Conservation (phyloP, 2,329 filamentous ascomycete species). For the Colletotrichum sp. region DNA sequence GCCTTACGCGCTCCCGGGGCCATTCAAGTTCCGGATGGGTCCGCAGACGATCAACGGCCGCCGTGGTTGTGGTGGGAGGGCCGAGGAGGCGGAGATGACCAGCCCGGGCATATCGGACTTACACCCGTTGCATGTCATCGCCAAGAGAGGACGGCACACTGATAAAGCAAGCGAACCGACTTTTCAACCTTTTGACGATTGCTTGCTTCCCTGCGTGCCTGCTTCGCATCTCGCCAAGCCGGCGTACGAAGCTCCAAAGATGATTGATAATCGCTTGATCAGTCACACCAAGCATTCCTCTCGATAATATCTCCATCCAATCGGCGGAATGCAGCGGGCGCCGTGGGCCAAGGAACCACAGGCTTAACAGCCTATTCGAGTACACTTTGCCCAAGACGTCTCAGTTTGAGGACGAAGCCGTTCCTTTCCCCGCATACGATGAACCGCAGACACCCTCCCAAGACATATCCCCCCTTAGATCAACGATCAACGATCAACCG, state of each 20-base stretch:
- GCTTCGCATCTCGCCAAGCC: not conserved
- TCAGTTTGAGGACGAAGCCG: not conserved
- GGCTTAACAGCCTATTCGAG: not conserved
- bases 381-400: not conserved
- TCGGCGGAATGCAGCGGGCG: not conserved
- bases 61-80: not conserved
- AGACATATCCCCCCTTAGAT: not conserved
- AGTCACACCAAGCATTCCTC: not conserved
- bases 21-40: not conserved
- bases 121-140: not conserved
- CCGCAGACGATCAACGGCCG: not conserved
- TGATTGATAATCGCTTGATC: conserved; percentile 10
- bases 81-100: not conserved
- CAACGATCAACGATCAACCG: not conserved
- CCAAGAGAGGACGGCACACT: not conserved
- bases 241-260: not conserved
- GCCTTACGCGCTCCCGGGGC: not conserved
- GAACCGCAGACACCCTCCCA: not conserved
- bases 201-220: not conserved
- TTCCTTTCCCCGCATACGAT: not conserved
- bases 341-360: not conserved
- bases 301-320: conserved; percentile 13
- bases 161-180: not conserved
- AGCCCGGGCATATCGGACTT: not conserved
- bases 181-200: not conserved